Percentiles rank a stretch among this genome's conserved stretches.
These are phyloP conservation scores for Fusarium hostae DNA, from an alignment of 2,329 filamentous ascomycete genomes.

Conservation along the genomic window DNA sequence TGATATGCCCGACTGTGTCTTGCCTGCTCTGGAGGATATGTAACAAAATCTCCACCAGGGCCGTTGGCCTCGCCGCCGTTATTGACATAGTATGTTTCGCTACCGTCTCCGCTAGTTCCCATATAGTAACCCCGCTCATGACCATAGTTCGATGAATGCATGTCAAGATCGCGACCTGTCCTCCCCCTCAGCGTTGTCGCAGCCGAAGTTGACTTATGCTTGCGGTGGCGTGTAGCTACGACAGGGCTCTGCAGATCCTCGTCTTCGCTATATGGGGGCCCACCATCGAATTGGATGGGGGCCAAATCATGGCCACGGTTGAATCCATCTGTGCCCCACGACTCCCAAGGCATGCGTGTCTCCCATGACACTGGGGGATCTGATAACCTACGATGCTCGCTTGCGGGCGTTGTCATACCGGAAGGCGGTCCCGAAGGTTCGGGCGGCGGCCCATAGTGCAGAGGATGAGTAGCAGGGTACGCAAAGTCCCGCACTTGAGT, in stretches of 20 bases:
- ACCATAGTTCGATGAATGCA: slow-evolving; percentile 64
- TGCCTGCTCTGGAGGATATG: slow-evolving; percentile 75
- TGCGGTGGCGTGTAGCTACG: slow-evolving; percentile 84
- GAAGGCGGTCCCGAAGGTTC: slow-evolving; percentile 77
- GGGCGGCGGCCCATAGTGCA: slow-evolving; percentile 93
- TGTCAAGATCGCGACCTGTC: slow-evolving; percentile 58
- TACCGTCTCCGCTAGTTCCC: slow-evolving; percentile 74
- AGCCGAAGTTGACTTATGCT: slow-evolving; percentile 78
- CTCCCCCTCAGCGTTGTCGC: slow-evolving; percentile 56
- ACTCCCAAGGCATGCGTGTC: slow-evolving; percentile 69
- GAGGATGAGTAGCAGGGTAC: slow-evolving; percentile 81
- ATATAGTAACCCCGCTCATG: slow-evolving; percentile 74
- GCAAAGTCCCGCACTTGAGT: slow-evolving; percentile 96
- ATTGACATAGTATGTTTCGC: slow-evolving; percentile 79
- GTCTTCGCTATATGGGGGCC: slow-evolving; percentile 94
- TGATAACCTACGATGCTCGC: slow-evolving; percentile 82
- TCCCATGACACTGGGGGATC: slow-evolving; percentile 85
- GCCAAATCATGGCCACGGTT: slow-evolving; percentile 77
- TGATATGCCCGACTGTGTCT: slow-evolving; percentile 64
- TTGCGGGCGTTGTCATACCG: slow-evolving; percentile 84
- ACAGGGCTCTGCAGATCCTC: slow-evolving; percentile 94
- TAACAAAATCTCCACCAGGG: slow-evolving; percentile 82
- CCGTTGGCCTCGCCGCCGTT: slow-evolving; percentile 77
- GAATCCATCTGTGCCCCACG: slow-evolving; percentile 64
- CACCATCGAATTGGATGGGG: slow-evolving; percentile 85